Evolutionary conservation across 441 rosid genomes (phyloP), one percentile per base, ranked within the genome.

Genomic region (Gossypium aridum): DNA sequence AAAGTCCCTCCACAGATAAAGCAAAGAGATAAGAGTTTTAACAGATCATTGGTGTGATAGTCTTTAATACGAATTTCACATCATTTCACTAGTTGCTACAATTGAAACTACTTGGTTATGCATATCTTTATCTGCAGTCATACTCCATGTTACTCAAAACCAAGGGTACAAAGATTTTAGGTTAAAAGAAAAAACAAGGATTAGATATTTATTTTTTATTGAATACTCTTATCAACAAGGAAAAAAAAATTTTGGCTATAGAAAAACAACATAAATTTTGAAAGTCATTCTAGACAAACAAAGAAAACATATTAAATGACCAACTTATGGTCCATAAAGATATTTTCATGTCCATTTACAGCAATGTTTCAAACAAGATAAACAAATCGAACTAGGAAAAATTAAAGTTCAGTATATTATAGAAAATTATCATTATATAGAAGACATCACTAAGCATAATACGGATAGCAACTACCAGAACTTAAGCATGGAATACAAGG

Each of bases 251-350:
- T 14, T 43, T 25, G 31, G 25, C 25, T n/a, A 49, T 57, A 68
- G 14, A 43, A 22, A 8, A 68, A 25, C 59, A 68, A 47, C 59
- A 14, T 14, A 49, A n/a, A 51, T n/a, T 31, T 49, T 51, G 43
- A 68, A 68, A 23, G 22, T 7, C 59, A 49, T 68, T 68, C 72
- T 49, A 68, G 59, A n/a, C 22, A 14, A 67, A 22, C 69, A 64
- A 17, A 64, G 14, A 34, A 31, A 64, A 37, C 51, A 9, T 64
- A 9, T 17, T 26, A 14, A 9, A 45, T 19, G 17, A 65, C 16
- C 70, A 39, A 65, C 14, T 37, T 7, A 62, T 28, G 66, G 45
- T 62, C 45, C 70, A 20, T 20, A 43, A 39, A 65, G 31, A 31
- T 8, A 26, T n/a, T 22, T 49, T 25, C 43, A n/a, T 45, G 37